A percentile compares a stretch with the other conserved stretches of the same genome.
phyloP scores from a whole-genome alignment of 2,329 filamentous ascomycete species.

The Fusarium haematococcum region DNA sequence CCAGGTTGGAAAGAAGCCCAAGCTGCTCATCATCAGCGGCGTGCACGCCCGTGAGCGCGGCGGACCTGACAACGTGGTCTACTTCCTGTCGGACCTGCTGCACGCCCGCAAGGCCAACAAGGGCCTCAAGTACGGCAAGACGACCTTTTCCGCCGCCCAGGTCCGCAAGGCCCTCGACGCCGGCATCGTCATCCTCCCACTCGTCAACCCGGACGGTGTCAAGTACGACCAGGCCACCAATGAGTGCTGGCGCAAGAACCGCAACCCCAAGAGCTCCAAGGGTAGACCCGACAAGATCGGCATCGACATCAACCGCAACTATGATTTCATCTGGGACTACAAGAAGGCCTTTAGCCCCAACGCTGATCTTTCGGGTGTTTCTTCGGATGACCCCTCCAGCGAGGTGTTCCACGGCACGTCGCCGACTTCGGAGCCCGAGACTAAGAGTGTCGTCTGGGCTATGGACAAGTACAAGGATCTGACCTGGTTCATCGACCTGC shows the following conservation, averaged over 20 bases:
- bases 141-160: conserved; percentile 63
- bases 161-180: conserved; percentile 63
- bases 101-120: conserved; percentile 61
- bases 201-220: conserved; percentile 67
- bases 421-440: conserved; percentile 68
- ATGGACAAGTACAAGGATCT: conserved; percentile 62
- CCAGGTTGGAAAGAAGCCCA: conserved; percentile 59
- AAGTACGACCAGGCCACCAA: conserved; percentile 62
- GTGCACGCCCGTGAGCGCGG: conserved; percentile 71
- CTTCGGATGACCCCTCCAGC: conserved; percentile 53
- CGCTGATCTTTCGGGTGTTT: conserved; percentile 53
- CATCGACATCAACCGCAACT: conserved; percentile 68
- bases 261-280: conserved; percentile 56
- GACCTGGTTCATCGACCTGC: conserved; percentile 69
- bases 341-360: conserved; percentile 54
- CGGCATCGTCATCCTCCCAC: conserved; percentile 65
- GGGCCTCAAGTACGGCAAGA: conserved; percentile 64
- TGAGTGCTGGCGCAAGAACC: conserved; percentile 68
- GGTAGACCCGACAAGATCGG: conserved; percentile 50
- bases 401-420: conserved; percentile 64
- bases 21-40: conserved; percentile 64
- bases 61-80: conserved; percentile 66
- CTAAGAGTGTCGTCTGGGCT: conserved; percentile 64
- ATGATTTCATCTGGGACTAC: conserved; percentile 69
- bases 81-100: conserved; percentile 69